Evolutionary conservation across 306 rosid species (phyloP).

Genomic region (Rubus parviflorus): DNA sequence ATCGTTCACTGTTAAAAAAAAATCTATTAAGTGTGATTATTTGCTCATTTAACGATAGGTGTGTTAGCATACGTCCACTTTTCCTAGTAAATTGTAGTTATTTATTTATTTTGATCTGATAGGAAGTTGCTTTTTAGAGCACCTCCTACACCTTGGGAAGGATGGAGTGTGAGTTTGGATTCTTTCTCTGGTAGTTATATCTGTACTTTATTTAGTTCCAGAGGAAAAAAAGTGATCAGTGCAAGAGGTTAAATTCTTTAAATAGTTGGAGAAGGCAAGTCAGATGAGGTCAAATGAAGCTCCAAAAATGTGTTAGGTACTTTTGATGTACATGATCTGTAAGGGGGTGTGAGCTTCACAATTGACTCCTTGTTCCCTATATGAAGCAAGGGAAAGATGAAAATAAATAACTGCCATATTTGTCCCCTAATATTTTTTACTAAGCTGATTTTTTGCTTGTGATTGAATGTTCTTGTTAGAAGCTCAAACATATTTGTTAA

Average conservation of each 20-base stretch:
- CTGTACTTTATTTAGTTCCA: neutral
- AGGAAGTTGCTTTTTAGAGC: neutral
- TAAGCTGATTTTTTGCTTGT: neutral
- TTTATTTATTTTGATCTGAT: neutral
- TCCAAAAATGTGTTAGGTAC: neutral
- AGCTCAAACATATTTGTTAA: neutral
- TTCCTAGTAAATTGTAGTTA: neutral
- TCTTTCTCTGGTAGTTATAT: neutral
- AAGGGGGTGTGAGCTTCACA: neutral
- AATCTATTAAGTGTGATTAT: neutral
- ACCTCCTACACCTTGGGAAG: neutral
- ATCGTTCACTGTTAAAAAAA: neutral
- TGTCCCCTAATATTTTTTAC: neutral
- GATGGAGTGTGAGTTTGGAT: neutral
- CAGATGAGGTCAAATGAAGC: neutral
- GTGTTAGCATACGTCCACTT: neutral
- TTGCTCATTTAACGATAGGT: neutral
- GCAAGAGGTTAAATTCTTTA: neutral
- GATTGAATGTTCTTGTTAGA: neutral
- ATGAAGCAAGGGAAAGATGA: neutral
- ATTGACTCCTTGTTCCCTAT: neutral
- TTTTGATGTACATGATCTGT: neutral
- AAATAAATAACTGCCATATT: neutral
- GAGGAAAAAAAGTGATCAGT: neutral
- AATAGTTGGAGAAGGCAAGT: neutral